phyloP scores from a whole-genome alignment of 2,329 filamentous ascomycete species.

The Cladophialophora psammophila region DNA sequence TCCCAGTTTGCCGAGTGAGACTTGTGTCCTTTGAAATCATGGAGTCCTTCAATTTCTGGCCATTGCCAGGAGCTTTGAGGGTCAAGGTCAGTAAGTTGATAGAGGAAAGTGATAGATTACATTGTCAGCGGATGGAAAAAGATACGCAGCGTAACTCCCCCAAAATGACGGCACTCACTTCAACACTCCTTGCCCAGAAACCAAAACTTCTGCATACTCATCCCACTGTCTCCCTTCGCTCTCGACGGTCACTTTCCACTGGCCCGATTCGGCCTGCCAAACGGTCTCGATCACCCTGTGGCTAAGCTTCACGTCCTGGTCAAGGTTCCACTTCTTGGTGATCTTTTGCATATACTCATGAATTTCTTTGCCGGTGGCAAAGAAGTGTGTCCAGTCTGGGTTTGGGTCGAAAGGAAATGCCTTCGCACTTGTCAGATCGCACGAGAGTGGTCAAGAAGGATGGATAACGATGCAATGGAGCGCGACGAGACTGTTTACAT shows the following conservation, averaged over 20 bases:
- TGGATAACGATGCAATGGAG: slow-evolving; percentile 52
- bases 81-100: background rate
- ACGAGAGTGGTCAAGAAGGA: too few relatives aligned
- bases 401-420: slow-evolving; percentile 50
- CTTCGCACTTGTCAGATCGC: slow-evolving; percentile 13
- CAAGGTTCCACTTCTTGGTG: slow-evolving; percentile 51
- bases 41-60: slow-evolving; percentile 43
- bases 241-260: slow-evolving; percentile 13
- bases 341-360: slow-evolving; percentile 50
- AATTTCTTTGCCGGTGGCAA: slow-evolving; percentile 51
- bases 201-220: slow-evolving; percentile 55
- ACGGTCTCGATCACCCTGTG: slow-evolving; percentile 29
- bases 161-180: slow-evolving; percentile 44
- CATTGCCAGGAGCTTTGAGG: slow-evolving; percentile 31
- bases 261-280: slow-evolving; percentile 8
- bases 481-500: slow-evolving; percentile 58
- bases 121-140: too few relatives aligned
- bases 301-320: slow-evolving; percentile 48
- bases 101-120: too few relatives aligned
- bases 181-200: slow-evolving; percentile 65
- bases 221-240: too few relatives aligned
- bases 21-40: slow-evolving; percentile 42
- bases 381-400: slow-evolving; percentile 52
- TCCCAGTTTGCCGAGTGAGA: slow-evolving; percentile 44
- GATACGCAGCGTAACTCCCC: slow-evolving; percentile 44